These are phyloP conservation scores for Phytopythium vexans DNA, from an alignment of 352 stramenopile genomes.

Conservation along the genomic window DNA sequence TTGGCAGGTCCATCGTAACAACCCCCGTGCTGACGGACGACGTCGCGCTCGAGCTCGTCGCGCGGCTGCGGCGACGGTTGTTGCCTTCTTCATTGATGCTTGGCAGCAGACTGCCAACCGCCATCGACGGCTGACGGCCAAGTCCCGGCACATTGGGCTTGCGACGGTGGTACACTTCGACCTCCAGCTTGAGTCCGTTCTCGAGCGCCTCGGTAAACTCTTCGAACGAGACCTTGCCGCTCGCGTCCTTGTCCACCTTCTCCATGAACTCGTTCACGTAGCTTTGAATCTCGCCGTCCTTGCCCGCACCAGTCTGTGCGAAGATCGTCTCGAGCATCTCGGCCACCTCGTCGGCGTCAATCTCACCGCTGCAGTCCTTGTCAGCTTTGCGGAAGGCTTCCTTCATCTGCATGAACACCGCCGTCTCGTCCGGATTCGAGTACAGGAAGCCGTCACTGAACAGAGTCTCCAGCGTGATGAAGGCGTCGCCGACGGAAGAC, in stretches of 20 bases:
- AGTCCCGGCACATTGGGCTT: constrained; percentile 27
- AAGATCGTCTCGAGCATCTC: constrained; percentile 81
- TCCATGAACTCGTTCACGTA: constrained; percentile 79
- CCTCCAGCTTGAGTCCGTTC: constrained; percentile 72
- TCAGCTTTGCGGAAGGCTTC: constrained; percentile 77
- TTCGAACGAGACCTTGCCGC: constrained; percentile 74
- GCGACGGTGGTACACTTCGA: constrained; percentile 60
- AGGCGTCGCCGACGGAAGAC: constrained; percentile 54
- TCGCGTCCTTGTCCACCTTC: constrained; percentile 60
- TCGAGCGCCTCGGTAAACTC: constrained; percentile 79
- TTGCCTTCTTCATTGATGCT: constrained; percentile 36
- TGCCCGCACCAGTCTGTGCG: constrained; percentile 64
- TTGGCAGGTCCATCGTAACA: constrained; percentile 16
- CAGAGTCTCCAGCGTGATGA: constrained; percentile 66
- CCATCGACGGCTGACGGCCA: constrained; percentile 7
- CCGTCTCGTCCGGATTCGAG: constrained; percentile 73
- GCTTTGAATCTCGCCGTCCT: constrained; percentile 61
- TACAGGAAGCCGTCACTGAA: constrained; percentile 78
- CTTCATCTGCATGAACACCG: constrained; percentile 88
- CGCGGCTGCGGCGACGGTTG: neutral
- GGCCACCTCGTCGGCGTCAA: constrained; percentile 72
- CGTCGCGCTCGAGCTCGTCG: constrained; percentile 23
- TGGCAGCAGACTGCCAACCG: constrained; percentile 16
- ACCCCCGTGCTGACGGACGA: constrained; percentile 24
- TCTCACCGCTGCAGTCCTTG: constrained; percentile 78